phyloP scores from a whole-genome alignment of 208 protist genomes.

The Sergeia podlipaevii region DNA sequence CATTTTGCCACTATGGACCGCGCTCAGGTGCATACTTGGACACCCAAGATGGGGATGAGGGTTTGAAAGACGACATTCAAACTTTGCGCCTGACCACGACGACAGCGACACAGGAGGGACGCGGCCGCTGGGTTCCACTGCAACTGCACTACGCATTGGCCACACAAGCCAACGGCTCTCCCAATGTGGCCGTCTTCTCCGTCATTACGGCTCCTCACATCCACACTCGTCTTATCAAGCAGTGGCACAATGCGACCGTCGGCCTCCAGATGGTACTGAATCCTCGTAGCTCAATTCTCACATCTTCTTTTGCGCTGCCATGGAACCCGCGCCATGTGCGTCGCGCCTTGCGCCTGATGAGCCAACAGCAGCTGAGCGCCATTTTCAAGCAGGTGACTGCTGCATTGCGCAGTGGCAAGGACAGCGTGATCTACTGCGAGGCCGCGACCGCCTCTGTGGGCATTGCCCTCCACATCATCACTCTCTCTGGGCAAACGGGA shows the following conservation, averaged over 20 bases:
- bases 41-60: constrained; percentile 7
- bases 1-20: constrained; percentile 2
- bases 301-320: constrained; percentile 25
- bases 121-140: constrained; percentile 32
- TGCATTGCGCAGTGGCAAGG: not conserved
- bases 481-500: constrained; percentile 59
- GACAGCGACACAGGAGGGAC: not conserved
- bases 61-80: too few species aligned
- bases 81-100: too few species aligned
- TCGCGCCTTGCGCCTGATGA: constrained; percentile 53
- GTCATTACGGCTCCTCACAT: constrained; percentile 56
- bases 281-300: constrained; percentile 7
- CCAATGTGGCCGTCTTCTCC: constrained; percentile 38
- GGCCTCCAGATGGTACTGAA: constrained; percentile 41
- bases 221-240: constrained; percentile 73
- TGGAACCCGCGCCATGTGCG: constrained; percentile 76
- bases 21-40: constrained; percentile 2
- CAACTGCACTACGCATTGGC: constrained; percentile 59
- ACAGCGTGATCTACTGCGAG: constrained; percentile 13
- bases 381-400: constrained; percentile 19
- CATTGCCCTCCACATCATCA: constrained; percentile 58
- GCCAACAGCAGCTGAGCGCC: constrained; percentile 19
- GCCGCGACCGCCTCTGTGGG: constrained; percentile 39
- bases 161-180: not conserved
- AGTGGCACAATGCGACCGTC: constrained; percentile 75